These are phyloP conservation scores for Juglanconis oblonga DNA, from an alignment of 2,329 filamentous ascomycete genomes.

Conservation along the genomic window DNA sequence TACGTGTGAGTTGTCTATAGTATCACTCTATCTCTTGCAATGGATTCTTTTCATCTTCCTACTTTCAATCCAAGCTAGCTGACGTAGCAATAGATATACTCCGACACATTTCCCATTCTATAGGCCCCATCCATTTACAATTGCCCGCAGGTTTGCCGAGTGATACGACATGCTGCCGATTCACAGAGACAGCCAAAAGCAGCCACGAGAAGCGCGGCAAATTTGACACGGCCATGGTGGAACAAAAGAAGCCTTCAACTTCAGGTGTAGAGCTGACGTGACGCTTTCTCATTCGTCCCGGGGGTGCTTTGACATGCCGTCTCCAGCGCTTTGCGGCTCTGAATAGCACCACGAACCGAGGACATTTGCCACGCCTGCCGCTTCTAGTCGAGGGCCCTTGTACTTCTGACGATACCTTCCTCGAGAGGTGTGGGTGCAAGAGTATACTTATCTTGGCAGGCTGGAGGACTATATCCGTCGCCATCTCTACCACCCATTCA, in stretches of 20 bases:
- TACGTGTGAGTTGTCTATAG: not conserved
- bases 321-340: not conserved
- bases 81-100: not conserved
- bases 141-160: not conserved
- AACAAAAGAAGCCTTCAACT: not conserved
- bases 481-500: not conserved
- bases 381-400: constrained; percentile 1
- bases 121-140: constrained; percentile 2
- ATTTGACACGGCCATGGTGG: not conserved
- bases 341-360: not conserved
- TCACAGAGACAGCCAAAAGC: not conserved
- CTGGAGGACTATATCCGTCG: not conserved
- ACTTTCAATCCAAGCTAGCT: not conserved
- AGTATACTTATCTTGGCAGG: not conserved
- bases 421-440: not conserved
- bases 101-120: constrained; percentile 5
- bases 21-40: rapidly evolving
- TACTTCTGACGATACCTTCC: not conserved
- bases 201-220: not conserved
- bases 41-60: too few species aligned
- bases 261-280: not conserved
- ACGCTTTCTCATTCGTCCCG: constrained; percentile 3
- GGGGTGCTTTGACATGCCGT: not conserved
- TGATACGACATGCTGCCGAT: not conserved
- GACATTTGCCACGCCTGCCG: not conserved